Evolutionary conservation across 768 basidiomycete genomes (phyloP), one percentile per base, ranked within the genome.

Genomic region (Russula foetens): DNA sequence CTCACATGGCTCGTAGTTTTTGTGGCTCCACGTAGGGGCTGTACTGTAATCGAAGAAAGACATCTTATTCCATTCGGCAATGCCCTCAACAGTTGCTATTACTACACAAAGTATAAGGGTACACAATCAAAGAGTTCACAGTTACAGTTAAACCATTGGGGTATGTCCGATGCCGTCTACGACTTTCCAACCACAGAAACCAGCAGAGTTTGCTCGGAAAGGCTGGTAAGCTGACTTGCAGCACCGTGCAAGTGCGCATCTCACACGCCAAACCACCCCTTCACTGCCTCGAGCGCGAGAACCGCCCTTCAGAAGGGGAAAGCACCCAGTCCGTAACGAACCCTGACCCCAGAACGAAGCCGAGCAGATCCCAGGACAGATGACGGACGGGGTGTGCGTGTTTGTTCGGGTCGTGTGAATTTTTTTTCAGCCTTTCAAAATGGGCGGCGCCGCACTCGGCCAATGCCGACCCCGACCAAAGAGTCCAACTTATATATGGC

Each of bases 321-420:
- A 68, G 68, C 57, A 66, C 63, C 68, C 52, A 54, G 44, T 67
- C 67, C 9, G 2, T 12, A 8, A 31, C 23, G 35, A 53, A 49
- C 59, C 68, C 65, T 63, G 60, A 65, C 66, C 65, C 65, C 59
- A 62, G 53, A 60, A 53, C 39, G 47, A 63, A 63, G 62, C 55
- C 48, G 55, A 65, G 66, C 60, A 68, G 68, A 70, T 60, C 63
- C 63, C 21, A 33, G 23, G 23, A 67, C 62, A 69, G 59, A 65
- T 62, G 4, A 59, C 64, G 67, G 67, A 56, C 63, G 65, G 35
- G 39, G 11, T 11, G 31, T 64, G 68, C 61, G 58, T 92, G 90
- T 69, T 88, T 84, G 23, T 85, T 41, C 57, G 53, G 21, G n/a
- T 50, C 12, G 17, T 17, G 7, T 19, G 39, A 41, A 41, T 17